These are phyloP conservation scores for Ustilago hordei DNA, from an alignment of 1,284 basidiomycete species.

Conservation along the genomic window DNA sequence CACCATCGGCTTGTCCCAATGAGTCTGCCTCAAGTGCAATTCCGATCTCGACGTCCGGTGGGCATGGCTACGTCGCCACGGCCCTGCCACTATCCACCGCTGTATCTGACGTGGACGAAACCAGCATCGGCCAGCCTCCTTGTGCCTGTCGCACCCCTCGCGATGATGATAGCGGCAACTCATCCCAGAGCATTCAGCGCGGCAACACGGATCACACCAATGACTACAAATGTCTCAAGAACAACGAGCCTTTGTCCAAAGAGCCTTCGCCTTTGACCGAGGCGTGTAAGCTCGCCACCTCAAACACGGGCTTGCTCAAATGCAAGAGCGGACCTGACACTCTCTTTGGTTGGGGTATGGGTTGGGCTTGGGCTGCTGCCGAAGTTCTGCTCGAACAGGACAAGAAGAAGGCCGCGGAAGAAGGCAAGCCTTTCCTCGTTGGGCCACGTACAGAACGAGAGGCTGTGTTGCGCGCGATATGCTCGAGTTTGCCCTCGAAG, in stretches of 20 bases:
- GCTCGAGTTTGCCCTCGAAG: constrained; percentile 56
- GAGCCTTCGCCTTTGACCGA: constrained; percentile 41
- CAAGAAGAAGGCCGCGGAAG: constrained; percentile 31
- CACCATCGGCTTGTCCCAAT: constrained; percentile 5
- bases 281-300: constrained; percentile 39
- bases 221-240: constrained; percentile 31
- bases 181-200: constrained; percentile 1
- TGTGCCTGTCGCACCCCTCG: constrained; percentile 32
- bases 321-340: constrained; percentile 62
- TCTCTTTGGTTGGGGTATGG: constrained; percentile 66
- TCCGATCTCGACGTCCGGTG: constrained; percentile 4
- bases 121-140: constrained; percentile 15
- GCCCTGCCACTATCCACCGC: constrained; percentile 28
- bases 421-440: constrained; percentile 28
- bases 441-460: constrained; percentile 54
- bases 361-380: constrained; percentile 64
- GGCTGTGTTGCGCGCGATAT: constrained; percentile 61
- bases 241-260: constrained; percentile 29
- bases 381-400: constrained; percentile 46
- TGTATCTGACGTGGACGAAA: constrained; percentile 15
- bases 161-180: constrained; percentile 18
- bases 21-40: constrained; percentile 16
- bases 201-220: constrained; percentile 15
- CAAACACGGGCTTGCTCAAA: constrained; percentile 49
- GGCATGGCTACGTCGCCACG: constrained; percentile 20